A percentile compares a stretch with the other conserved stretches of the same genome.
Conservation (phyloP, 352 stramenopile genomes). For the Phytophthora syringae region DNA sequence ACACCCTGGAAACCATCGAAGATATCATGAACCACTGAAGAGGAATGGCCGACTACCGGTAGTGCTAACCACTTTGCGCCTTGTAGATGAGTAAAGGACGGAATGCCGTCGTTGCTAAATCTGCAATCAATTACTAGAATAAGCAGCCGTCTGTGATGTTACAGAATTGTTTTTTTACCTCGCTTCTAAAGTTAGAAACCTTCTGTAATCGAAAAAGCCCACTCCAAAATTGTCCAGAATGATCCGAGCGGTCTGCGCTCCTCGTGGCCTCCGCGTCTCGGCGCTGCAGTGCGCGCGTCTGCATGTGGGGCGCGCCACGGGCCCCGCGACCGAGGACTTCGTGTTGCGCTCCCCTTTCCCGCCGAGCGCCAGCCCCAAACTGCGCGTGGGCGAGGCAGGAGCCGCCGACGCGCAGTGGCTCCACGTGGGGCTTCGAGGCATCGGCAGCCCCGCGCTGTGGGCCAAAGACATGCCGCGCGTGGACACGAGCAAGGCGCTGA, state of each 20-base stretch:
- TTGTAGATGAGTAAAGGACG: too few relatives aligned
- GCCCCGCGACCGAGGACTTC: conserved; percentile 50
- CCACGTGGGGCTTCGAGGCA: conserved; percentile 41
- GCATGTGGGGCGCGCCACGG: conserved; percentile 58
- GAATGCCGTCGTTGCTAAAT: too few relatives aligned
- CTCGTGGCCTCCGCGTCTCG: neutral
- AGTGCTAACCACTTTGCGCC: too few relatives aligned
- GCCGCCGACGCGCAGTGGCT: conserved; percentile 25
- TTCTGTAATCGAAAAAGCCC: too few relatives aligned
- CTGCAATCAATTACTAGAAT: too few relatives aligned
- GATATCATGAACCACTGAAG: conserved; percentile 23
- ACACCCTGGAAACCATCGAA: conserved; percentile 24
- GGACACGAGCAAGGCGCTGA: conserved; percentile 52
- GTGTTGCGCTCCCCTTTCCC: conserved; percentile 35
- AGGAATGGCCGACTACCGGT: neutral
- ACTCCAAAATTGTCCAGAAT: too few relatives aligned
- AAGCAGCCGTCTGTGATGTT: too few relatives aligned
- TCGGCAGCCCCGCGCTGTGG: conserved; percentile 74
- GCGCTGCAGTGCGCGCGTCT: conserved; percentile 33
- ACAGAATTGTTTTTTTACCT: too few relatives aligned
- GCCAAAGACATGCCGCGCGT: conserved; percentile 76
- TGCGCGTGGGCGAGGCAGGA: conserved; percentile 43
- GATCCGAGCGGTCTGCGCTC: conserved; percentile 11
- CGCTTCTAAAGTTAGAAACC: too few relatives aligned
- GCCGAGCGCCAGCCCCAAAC: conserved; percentile 16